Percentiles rank a stretch among this genome's conserved stretches.
These are phyloP conservation scores for Cetradonia linearis DNA, from an alignment of 495 filamentous ascomycete species.

Conservation along the genomic window DNA sequence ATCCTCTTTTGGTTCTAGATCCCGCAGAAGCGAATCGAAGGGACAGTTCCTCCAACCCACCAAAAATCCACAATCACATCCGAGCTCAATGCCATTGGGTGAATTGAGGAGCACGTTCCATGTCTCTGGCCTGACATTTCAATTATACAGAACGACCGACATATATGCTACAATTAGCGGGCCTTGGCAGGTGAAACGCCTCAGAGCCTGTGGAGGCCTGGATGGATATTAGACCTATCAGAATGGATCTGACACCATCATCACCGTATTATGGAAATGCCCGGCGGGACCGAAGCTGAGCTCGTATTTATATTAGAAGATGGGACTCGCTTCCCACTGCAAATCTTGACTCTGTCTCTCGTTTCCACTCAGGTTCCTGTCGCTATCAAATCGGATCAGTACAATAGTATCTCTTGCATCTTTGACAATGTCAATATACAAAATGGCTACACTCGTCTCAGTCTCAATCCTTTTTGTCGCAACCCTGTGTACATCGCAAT, in stretches of 20 bases:
- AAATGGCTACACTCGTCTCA: neutral
- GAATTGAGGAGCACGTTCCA: neutral
- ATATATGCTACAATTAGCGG: neutral
- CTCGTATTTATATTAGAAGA: neutral
- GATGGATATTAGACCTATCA: neutral
- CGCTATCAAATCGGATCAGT: neutral
- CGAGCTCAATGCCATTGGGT: neutral
- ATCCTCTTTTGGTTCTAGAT: neutral
- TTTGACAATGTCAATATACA: neutral
- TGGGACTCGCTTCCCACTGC: neutral
- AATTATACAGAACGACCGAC: neutral
- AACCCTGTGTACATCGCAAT: neutral
- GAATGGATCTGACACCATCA: neutral
- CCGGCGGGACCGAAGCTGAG: neutral
- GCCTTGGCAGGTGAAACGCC: conserved; percentile 1
- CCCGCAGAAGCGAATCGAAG: neutral
- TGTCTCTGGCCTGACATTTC: neutral
- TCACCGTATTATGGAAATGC: neutral
- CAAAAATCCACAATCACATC: neutral
- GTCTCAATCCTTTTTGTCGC: neutral
- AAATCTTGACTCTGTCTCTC: neutral
- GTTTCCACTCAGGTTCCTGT: conserved; percentile 4
- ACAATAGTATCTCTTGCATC: neutral
- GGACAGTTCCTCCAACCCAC: neutral
- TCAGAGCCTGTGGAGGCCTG: neutral